phyloP scores from a whole-genome alignment of 495 filamentous ascomycete genomes.

The Entonaema liquescens region DNA sequence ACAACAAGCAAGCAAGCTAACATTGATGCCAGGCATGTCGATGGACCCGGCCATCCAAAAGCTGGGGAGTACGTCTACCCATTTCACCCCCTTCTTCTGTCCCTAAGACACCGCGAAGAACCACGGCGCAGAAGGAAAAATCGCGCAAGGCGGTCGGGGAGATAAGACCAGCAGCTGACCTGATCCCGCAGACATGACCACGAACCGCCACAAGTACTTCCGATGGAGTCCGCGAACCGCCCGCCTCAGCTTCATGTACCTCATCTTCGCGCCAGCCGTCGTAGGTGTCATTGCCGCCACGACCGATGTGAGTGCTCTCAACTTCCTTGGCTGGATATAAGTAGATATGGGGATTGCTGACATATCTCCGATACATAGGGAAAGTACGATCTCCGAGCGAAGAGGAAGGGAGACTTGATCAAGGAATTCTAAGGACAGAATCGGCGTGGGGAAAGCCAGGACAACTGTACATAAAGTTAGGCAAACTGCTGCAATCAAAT shows the following conservation, averaged over 20 bases:
- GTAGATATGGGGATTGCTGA: background rate
- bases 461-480: slow-evolving; percentile 46
- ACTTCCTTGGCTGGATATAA: background rate
- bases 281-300: slow-evolving; percentile 75
- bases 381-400: slow-evolving; percentile 84
- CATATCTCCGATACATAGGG: slow-evolving; percentile 65
- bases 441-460: background rate
- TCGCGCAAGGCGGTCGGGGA: slow-evolving; percentile 1
- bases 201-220: slow-evolving; percentile 94
- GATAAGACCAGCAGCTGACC: slow-evolving; percentile 5
- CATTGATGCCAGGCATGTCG: slow-evolving; percentile 58
- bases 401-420: slow-evolving; percentile 83
- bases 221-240: slow-evolving; percentile 87
- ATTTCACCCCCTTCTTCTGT: slow-evolving; percentile 19
- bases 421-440: slow-evolving; percentile 68
- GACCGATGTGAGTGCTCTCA: slow-evolving; percentile 75
- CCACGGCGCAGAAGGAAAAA: background rate
- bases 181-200: slow-evolving; percentile 71
- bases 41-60: slow-evolving; percentile 82
- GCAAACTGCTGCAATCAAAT: slow-evolving; percentile 11
- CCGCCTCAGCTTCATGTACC: slow-evolving; percentile 77
- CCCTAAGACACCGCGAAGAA: background rate
- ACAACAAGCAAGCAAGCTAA: slow-evolving; percentile 34
- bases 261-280: slow-evolving; percentile 71
- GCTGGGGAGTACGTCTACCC: slow-evolving; percentile 69